A percentile compares a stretch with the other conserved stretches of the same genome.
These are phyloP conservation scores for Suillus hirtellus DNA, from an alignment of 768 basidiomycete species.

Conservation along the genomic window DNA sequence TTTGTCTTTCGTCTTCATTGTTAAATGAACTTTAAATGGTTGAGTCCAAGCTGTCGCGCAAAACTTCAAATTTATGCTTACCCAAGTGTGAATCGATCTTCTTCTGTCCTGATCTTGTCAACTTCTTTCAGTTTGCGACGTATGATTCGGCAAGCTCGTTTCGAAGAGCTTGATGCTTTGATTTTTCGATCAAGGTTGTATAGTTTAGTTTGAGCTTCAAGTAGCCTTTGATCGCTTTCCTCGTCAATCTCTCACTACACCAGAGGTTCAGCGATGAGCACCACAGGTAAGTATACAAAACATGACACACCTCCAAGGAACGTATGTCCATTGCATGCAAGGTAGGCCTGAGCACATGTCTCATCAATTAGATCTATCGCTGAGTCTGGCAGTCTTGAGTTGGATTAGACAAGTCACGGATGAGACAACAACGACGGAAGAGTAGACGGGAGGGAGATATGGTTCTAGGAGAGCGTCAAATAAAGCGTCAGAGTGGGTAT, in stretches of 20 bases:
- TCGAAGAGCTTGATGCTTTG: background rate
- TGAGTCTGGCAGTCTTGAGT: constrained; percentile 11
- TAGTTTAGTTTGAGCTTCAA: background rate
- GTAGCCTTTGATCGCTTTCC: constrained; percentile 8
- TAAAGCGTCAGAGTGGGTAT: constrained; percentile 64
- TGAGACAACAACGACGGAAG: background rate
- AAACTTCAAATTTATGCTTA: background rate
- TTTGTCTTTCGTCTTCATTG: background rate
- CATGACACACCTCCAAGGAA: background rate
- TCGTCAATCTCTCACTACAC: constrained; percentile 11
- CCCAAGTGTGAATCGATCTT: constrained; percentile 1
- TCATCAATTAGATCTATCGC: constrained; percentile 14
- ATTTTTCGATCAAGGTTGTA: constrained; percentile 4
- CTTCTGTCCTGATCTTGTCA: constrained; percentile 4
- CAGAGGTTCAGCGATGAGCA: background rate
- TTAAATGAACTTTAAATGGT: background rate
- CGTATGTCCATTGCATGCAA: constrained; percentile 10
- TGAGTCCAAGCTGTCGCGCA: background rate
- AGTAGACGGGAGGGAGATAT: constrained; percentile 48
- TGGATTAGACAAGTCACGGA: background rate
- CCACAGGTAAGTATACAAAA: background rate
- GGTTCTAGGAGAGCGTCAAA: constrained; percentile 70
- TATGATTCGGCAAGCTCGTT: background rate
- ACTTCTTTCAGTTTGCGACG: constrained; percentile 3
- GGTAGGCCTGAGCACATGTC: constrained; percentile 6